Base-by-base conservation (phyloP, 1,284 basidiomycete species). In the Anthracocystis walkeri region DNA sequence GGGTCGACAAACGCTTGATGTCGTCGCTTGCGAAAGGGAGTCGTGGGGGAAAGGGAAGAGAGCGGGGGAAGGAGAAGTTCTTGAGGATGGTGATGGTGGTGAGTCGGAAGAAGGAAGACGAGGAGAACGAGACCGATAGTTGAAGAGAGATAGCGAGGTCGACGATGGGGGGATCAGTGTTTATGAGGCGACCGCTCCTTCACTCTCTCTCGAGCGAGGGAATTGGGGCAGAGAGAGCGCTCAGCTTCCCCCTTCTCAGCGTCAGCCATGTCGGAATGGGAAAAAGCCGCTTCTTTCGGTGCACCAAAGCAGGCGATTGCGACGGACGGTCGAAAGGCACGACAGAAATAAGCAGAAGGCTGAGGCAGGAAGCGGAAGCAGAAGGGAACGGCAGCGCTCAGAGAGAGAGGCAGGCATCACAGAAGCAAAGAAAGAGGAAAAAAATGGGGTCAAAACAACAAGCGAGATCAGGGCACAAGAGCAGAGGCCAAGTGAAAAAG, bases 81-180 rank as follows among this genome's bases (percentile, higher is more conserved):
- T 73, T 73, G 70, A 73, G 57, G 70, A 67, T 67, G 70, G 44
- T 71, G 70, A 38, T 71, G 60, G 59, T 72, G 70, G 48, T 50
- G 55, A 54, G 48, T 35, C 44, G 56, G 58, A 57, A 62, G 58
- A 31, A 56, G 48, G 46, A 44, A 54, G 29, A 50, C 35, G 52
- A 27, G 49, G 23, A 18, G 23, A 46, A 29, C 25, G 27, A 29
- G 27, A 29, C 46, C 46, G 16, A 21, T 16, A 49, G 7, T 49
- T 49, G 35, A 31, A 52, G 35, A 48, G 48, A 53, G 45, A 50
- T 45, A 51, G 41, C 46, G 52, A 46, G 48, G 23, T 12, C 46
- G 11, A 25, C 21, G 1, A n/a, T 21, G 27, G 40, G 21, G 10
- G 27, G 29, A 27, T 40, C 45, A 33, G 57, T 74, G 71, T 74